Evolutionary conservation across 2,329 filamentous ascomycete genomes (phyloP).

Genomic region (Microthyrium microscopicum): DNA sequence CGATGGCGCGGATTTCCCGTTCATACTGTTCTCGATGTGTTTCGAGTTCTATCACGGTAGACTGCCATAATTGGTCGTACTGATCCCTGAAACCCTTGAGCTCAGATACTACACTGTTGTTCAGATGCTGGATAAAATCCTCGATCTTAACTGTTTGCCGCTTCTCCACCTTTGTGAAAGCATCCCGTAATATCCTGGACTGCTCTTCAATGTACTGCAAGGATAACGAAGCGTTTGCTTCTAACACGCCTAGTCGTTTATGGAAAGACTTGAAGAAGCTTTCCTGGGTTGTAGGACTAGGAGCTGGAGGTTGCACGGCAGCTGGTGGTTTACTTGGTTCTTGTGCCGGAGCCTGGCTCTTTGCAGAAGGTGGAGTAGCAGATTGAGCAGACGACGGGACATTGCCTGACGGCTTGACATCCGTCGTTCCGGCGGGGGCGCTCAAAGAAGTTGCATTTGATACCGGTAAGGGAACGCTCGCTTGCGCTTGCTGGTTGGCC

Average conservation of each 20-base stretch:
- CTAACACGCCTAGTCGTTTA: conserved; percentile 78
- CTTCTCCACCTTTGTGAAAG: conserved; percentile 72
- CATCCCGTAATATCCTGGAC: conserved; percentile 75
- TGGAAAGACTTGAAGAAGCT: conserved; percentile 95
- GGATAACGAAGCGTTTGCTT: conserved; percentile 82
- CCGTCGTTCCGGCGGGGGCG: no score
- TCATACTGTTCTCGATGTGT: conserved; percentile 73
- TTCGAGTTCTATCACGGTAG: conserved; percentile 80
- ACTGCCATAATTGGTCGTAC: conserved; percentile 95
- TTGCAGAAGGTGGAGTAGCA: not conserved
- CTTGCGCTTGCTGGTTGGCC: no score
- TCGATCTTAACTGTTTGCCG: conserved; percentile 73
- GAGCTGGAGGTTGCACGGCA: conserved; percentile 33
- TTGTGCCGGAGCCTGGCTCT: conserved; percentile 15
- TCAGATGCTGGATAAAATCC: conserved; percentile 68
- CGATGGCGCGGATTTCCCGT: conserved; percentile 68
- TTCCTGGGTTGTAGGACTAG: conserved; percentile 78
- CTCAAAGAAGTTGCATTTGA: no score
- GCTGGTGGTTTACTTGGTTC: conserved; percentile 19
- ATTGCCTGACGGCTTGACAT: no score
- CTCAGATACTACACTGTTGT: conserved; percentile 70
- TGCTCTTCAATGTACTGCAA: conserved; percentile 95
- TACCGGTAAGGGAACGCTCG: no score
- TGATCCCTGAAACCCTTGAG: conserved; percentile 59
- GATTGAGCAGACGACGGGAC: no score